Evolutionary conservation across 1,284 basidiomycete genomes (phyloP).

Genomic region (Microbotryum violaceum): DNA sequence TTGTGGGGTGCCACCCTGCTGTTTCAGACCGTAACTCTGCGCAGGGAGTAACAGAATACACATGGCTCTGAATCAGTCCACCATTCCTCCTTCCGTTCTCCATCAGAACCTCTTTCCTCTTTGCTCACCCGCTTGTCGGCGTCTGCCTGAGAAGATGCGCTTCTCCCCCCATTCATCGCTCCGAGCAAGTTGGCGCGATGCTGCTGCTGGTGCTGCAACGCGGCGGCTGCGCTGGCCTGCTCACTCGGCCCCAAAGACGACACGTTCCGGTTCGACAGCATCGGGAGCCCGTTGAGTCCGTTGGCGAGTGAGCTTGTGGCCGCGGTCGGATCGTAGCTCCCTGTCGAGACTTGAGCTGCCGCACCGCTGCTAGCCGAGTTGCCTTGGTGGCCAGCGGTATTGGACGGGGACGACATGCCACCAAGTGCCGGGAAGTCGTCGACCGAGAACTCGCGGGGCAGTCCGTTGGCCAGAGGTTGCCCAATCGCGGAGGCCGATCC

Average conservation of each 20-base stretch:
- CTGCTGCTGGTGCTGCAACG: constrained; percentile 30
- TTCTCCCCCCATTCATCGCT: constrained; percentile 30
- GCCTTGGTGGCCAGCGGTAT: not conserved
- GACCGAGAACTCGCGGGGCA: constrained; percentile 21
- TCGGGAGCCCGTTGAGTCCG: constrained; percentile 19
- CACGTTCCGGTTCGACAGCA: constrained; percentile 9
- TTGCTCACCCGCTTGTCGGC: constrained; percentile 14
- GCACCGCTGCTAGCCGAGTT: not conserved
- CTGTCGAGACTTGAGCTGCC: constrained; percentile 1
- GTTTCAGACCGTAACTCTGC: not conserved
- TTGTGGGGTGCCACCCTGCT: not conserved
- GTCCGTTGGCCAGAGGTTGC: not conserved
- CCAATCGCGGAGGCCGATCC: constrained; percentile 6
- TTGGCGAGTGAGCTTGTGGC: constrained; percentile 1
- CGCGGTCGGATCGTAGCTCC: no score
- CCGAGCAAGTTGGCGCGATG: constrained; percentile 31
- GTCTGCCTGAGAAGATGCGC: constrained; percentile 6
- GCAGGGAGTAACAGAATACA: not conserved
- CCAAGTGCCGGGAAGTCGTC: constrained; percentile 38
- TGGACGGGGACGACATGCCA: constrained; percentile 13
- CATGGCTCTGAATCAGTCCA: not conserved
- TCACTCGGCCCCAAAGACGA: constrained; percentile 19
- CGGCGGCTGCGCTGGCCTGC: constrained; percentile 31
- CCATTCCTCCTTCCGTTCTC: constrained; percentile 3
- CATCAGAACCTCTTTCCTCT: not conserved